Percentiles rank a stretch among this genome's conserved stretches.
Conservation (phyloP, 2,329 filamentous ascomycete genomes). For the Lasiodiplodia gonubiensis region DNA sequence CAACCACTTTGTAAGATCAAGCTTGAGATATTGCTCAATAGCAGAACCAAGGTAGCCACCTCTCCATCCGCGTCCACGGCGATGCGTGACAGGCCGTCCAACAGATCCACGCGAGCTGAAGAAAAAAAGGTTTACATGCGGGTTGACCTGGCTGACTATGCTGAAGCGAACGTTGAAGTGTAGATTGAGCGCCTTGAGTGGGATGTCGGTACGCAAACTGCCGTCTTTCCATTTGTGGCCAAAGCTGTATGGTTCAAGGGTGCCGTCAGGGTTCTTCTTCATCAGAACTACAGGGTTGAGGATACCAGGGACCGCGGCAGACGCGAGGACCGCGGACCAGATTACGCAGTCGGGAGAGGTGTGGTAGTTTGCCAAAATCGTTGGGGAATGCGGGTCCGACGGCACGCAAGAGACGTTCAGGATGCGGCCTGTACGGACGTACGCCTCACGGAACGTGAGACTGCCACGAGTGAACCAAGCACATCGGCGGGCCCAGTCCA, state of each 20-base stretch:
- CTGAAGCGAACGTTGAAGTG: conserved; percentile 99
- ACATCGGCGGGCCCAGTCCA: conserved; percentile 86
- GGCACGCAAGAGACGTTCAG: conserved; percentile 96
- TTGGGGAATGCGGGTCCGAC: conserved; percentile 89
- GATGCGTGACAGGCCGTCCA: conserved; percentile 67
- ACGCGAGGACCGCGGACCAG: conserved; percentile 95
- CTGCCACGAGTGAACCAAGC: conserved; percentile 91
- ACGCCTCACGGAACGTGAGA: conserved; percentile 93
- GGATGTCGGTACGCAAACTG: conserved; percentile 91
- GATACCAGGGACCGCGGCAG: conserved; percentile 93
- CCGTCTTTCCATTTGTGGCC: conserved; percentile 99
- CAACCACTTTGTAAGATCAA: conserved; percentile 97
- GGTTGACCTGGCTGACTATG: conserved; percentile 87
- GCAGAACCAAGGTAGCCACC: conserved; percentile 75
- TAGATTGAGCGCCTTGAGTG: conserved; percentile 88
- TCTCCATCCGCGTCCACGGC: conserved; percentile 29
- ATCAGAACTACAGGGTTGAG: conserved; percentile 93
- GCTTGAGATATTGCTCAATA: conserved; percentile 91
- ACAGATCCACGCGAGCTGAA: conserved; percentile 93
- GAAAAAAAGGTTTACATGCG: conserved; percentile 98
- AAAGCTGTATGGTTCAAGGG: conserved; percentile 87
- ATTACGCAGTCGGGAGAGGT: conserved; percentile 97
- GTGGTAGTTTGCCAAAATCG: conserved; percentile 93
- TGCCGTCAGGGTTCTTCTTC: conserved; percentile 79
- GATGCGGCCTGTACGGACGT: conserved; percentile 89